These are phyloP conservation scores for Aspergillus heteromorphus DNA, from an alignment of 495 filamentous ascomycete genomes.

Conservation along the genomic window DNA sequence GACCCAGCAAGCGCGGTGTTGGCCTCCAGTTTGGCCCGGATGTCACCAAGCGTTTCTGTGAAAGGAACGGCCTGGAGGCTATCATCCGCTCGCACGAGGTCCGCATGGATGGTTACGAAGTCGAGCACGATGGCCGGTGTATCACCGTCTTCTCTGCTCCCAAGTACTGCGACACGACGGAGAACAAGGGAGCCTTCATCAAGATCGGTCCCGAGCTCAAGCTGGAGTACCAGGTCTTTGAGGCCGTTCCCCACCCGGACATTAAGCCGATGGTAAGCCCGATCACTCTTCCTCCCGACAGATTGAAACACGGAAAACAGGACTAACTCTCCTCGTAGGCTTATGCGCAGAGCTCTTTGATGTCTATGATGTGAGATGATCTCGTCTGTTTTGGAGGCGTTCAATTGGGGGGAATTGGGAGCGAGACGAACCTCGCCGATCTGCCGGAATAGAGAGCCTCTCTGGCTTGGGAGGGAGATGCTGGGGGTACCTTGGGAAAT, in stretches of 20 bases:
- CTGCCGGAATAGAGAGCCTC: neutral
- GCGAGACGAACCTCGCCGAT: neutral
- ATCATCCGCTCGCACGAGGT: slow-evolving; percentile 98
- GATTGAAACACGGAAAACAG: too few species aligned
- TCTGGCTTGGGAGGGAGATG: neutral
- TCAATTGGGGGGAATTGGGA: neutral
- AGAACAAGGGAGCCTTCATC: slow-evolving; percentile 98
- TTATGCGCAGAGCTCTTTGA: slow-evolving; percentile 74
- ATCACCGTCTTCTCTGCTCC: slow-evolving; percentile 99
- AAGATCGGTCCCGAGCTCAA: slow-evolving; percentile 92
- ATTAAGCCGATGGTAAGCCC: slow-evolving; percentile 85
- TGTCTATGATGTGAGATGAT: slow-evolving; percentile 53
- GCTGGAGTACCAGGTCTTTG: slow-evolving; percentile 85
- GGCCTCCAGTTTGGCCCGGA: slow-evolving; percentile 96
- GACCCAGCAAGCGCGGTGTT: slow-evolving; percentile 94
- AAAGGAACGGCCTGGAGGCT: slow-evolving; percentile 88
- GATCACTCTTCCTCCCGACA: neutral
- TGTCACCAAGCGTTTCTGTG: slow-evolving; percentile 94
- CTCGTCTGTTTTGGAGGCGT: slow-evolving; percentile 15
- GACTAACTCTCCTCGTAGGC: slow-evolving; percentile 42
- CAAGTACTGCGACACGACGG: slow-evolving; percentile 94
- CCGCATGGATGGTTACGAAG: slow-evolving; percentile 94
- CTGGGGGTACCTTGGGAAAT: slow-evolving; percentile 6
- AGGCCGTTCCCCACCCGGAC: slow-evolving; percentile 91
- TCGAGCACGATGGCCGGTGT: slow-evolving; percentile 92